These are phyloP conservation scores for Groenewaldozyma salmanticensis DNA, from an alignment of 805 yeast species.

Conservation along the genomic window DNA sequence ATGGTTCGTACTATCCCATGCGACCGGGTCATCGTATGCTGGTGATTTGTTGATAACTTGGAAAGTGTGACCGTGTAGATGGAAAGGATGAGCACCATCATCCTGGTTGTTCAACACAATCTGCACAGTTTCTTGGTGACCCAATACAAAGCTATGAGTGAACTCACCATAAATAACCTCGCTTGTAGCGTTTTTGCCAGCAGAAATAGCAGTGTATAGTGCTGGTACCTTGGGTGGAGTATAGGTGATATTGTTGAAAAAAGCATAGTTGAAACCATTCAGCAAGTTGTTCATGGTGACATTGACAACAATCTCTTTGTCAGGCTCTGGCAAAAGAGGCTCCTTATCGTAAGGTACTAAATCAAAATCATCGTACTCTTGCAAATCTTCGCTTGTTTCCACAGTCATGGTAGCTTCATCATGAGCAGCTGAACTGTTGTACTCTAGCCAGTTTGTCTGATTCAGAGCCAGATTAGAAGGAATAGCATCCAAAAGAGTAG, in stretches of 20 bases:
- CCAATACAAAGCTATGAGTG: conserved; percentile 65
- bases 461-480: conserved; percentile 61
- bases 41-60: conserved; percentile 70
- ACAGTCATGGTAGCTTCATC: conserved; percentile 33
- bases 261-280: conserved; percentile 81
- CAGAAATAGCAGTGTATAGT: conserved; percentile 63
- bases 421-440: conserved; percentile 36
- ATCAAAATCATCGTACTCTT: conserved; percentile 65
- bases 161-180: conserved; percentile 69
- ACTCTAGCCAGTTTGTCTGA: conserved; percentile 65
- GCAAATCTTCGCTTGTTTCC: conserved; percentile 35
- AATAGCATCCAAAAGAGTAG: conserved; percentile 66
- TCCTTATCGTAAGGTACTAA: conserved; percentile 51
- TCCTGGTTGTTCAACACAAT: conserved; percentile 78
- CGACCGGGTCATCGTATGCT: conserved; percentile 42
- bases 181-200: conserved; percentile 45
- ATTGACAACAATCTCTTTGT: conserved; percentile 51
- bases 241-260: conserved; percentile 80
- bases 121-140: conserved; percentile 60
- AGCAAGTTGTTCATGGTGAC: conserved; percentile 74
- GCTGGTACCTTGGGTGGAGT: conserved; percentile 77
- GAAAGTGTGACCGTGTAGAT: conserved; percentile 88
- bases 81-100: conserved; percentile 96
- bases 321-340: conserved; percentile 55
- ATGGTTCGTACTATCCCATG: conserved; percentile 4